Evolutionary conservation across 345 rosid species (phyloP).

Genomic region (Citrus hindsii): DNA sequence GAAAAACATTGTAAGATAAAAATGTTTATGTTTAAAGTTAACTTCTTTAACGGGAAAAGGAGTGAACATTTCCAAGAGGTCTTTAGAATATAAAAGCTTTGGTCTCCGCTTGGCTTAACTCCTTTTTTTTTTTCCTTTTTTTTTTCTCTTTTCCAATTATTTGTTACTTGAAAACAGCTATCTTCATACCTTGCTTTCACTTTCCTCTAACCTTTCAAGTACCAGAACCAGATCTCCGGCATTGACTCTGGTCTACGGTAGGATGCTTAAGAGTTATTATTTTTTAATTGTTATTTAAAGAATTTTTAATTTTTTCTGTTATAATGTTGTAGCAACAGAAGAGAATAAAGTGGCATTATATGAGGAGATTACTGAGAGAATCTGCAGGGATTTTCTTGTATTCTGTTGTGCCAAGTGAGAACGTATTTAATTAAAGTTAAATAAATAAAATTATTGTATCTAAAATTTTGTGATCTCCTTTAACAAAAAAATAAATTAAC

Average conservation of each 20-base stretch:
- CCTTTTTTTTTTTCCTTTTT: not conserved
- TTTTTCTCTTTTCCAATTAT: not conserved
- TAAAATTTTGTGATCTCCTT: not conserved
- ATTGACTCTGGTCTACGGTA: constrained; percentile 46
- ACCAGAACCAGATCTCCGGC: constrained; percentile 50
- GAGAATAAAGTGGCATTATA: constrained; percentile 41
- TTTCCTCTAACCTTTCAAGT: constrained; percentile 8
- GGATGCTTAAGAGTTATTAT: not conserved
- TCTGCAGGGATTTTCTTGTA: constrained; percentile 30
- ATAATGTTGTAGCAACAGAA: constrained; percentile 22
- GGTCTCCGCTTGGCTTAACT: constrained; percentile 13
- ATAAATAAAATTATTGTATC: not conserved
- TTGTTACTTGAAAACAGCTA: constrained; percentile 4
- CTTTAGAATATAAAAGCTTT: constrained; percentile 14
- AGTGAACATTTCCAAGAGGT: constrained; percentile 25
- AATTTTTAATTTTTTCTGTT: constrained; percentile 1
- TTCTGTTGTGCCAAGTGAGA: not conserved
- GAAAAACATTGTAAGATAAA: not conserved
- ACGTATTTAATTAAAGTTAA: not conserved
- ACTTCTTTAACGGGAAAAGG: constrained; percentile 30
- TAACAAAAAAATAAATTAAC: not conserved
- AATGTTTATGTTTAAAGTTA: not conserved
- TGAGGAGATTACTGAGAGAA: constrained; percentile 28
- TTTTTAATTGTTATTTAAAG: not conserved
- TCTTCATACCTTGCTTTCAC: not conserved